Evolutionary conservation across 768 basidiomycete species (phyloP).

Genomic region (Paxillus involutus): DNA sequence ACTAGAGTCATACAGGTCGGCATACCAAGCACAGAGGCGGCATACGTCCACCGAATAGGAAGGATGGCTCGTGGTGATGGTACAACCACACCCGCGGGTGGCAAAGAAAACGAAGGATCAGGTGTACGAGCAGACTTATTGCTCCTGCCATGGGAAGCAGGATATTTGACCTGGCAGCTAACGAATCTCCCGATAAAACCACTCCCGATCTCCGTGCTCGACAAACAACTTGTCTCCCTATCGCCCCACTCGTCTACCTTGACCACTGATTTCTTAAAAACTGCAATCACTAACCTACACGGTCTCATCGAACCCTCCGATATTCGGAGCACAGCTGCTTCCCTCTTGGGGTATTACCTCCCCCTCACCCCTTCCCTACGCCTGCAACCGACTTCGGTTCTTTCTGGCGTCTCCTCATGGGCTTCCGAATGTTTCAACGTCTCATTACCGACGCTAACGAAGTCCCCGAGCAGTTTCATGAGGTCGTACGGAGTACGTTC

Average conservation of each 20-base stretch:
- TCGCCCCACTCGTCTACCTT: constrained; percentile 10
- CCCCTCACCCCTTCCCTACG: constrained; percentile 50
- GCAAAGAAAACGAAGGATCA: not conserved
- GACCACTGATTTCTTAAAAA: constrained; percentile 25
- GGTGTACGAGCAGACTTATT: constrained; percentile 69
- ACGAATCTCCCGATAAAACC: constrained; percentile 68
- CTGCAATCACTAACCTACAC: constrained; percentile 31
- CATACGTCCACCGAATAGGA: constrained; percentile 86
- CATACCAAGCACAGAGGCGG: constrained; percentile 62
- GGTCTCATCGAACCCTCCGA: constrained; percentile 45
- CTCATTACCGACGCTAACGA: constrained; percentile 15
- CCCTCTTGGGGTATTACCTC: constrained; percentile 73
- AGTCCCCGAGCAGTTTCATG: constrained; percentile 22
- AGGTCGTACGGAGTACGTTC: constrained; percentile 18
- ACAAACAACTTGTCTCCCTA: constrained; percentile 10
- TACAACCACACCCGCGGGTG: constrained; percentile 36
- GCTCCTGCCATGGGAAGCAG: constrained; percentile 75
- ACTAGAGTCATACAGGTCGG: constrained; percentile 93
- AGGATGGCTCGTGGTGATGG: constrained; percentile 74
- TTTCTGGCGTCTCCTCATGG: constrained; percentile 66
- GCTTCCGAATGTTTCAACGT: constrained; percentile 29
- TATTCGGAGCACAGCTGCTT: constrained; percentile 60
- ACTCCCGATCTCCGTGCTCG: constrained; percentile 33
- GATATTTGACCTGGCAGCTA: constrained; percentile 63
- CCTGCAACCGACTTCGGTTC: constrained; percentile 39